Conservation (phyloP, 495 filamentous ascomycete species). For the Ascodesmis nigricans region DNA sequence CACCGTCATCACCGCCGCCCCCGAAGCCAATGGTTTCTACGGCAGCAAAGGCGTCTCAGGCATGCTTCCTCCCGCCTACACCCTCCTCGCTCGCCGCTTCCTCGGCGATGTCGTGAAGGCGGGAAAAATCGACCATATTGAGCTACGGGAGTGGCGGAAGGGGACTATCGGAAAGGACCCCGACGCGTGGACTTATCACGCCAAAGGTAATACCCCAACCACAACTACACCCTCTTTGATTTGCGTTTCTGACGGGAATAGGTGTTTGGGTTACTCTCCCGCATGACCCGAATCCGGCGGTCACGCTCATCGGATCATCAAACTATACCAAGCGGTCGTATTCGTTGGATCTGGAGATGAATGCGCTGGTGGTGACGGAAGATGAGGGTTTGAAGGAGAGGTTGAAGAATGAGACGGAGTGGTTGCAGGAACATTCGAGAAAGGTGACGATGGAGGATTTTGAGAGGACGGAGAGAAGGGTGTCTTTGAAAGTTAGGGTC, state of each 20-base stretch:
- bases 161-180: conserved; percentile 38
- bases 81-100: conserved; percentile 62
- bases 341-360: conserved; percentile 70
- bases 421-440: conserved; percentile 50
- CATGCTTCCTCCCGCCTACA: conserved; percentile 80
- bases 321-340: conserved; percentile 96
- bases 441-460: conserved; percentile 52
- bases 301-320: conserved; percentile 69
- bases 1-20: conserved; percentile 82
- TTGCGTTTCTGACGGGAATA: too few species aligned
- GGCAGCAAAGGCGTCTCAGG: conserved; percentile 69
- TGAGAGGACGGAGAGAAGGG: conserved; percentile 53
- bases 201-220: conserved; percentile 41
- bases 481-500: conserved; percentile 62
- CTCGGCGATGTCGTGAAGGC: conserved; percentile 42
- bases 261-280: conserved; percentile 72
- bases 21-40: conserved; percentile 89
- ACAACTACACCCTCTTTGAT: too few species aligned
- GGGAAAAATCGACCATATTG: conserved; percentile 37
- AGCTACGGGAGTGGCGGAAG: conserved; percentile 68
- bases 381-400: conserved; percentile 49
- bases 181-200: conserved; percentile 91
- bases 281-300: conserved; percentile 34
- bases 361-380: conserved; percentile 60
- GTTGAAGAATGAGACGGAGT: conserved; percentile 53